Conservation (phyloP, 371 early-diverging fungal genomes). For the Coemansia sp. region DNA sequence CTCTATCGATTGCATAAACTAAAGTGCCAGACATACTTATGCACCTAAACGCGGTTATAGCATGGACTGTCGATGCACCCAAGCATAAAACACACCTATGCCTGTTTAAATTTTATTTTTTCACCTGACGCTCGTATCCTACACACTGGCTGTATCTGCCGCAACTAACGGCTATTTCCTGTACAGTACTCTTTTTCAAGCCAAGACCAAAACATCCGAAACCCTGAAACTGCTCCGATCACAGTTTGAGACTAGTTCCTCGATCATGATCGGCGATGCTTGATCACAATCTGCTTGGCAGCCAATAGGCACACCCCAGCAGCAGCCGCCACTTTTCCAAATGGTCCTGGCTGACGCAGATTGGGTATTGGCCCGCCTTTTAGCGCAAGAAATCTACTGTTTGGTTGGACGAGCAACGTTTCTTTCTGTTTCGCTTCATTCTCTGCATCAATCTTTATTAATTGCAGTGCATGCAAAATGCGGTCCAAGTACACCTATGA, state of each 20-base stretch:
- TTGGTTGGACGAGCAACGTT: neutral
- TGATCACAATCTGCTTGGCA: conserved; percentile 5
- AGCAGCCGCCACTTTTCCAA: conserved; percentile 1
- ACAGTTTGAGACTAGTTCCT: neutral
- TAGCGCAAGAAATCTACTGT: neutral
- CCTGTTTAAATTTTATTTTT: neutral
- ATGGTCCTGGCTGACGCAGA: neutral
- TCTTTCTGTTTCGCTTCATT: neutral
- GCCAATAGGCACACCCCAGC: conserved; percentile 7
- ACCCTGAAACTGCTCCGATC: neutral
- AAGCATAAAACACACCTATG: neutral
- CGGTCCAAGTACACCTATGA: conserved; percentile 82
- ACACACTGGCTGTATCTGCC: neutral
- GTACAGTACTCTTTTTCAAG: neutral
- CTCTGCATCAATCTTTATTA: conserved; percentile 12
- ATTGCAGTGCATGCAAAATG: conserved; percentile 33
- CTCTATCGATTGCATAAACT: neutral
- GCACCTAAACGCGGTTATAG: neutral
- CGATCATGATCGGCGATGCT: conserved; percentile 6
- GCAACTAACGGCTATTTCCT: neutral
- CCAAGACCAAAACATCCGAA: neutral
- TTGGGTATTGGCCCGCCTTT: neutral
- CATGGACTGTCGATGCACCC: neutral
- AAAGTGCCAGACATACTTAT: neutral
- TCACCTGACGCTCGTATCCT: neutral